These are phyloP conservation scores for Calonectria pseudoturangicola DNA, from an alignment of 2,329 filamentous ascomycete species.

Conservation along the genomic window DNA sequence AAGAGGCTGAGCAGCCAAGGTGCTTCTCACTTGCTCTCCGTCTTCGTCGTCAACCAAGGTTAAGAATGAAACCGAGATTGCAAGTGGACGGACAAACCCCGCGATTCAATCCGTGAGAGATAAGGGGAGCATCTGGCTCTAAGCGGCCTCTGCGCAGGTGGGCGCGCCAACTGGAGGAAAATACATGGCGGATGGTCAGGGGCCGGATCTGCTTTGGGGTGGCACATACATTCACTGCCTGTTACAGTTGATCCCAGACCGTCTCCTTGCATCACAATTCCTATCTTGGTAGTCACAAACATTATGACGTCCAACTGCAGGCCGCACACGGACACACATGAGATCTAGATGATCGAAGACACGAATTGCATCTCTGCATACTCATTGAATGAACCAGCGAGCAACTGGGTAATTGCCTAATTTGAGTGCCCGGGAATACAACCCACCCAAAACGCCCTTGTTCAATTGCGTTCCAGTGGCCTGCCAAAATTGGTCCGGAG, in stretches of 20 bases:
- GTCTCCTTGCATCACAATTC: conserved; percentile 29
- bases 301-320: conserved; percentile 10
- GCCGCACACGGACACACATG: conserved; percentile 6
- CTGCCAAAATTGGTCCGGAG: conserved; percentile 35
- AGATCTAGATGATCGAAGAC: conserved; percentile 14
- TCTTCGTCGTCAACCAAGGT: conserved; percentile 16
- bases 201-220: conserved; percentile 4
- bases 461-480: conserved; percentile 34
- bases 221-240: conserved; percentile 8
- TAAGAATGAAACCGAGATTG: conserved; percentile 30
- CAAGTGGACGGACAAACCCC: conserved; percentile 25
- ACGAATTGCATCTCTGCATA: conserved; percentile 11
- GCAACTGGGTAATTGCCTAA: conserved; percentile 6
- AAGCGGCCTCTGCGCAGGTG: conserved; percentile 6
- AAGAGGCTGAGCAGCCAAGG: neutral
- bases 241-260: conserved; percentile 14
- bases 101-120: conserved; percentile 18
- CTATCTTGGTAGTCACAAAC: conserved; percentile 11
- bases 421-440: conserved; percentile 20
- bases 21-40: neutral
- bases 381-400: conserved; percentile 2
- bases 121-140: conserved; percentile 17
- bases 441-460: conserved; percentile 16
- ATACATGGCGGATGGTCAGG: conserved; percentile 17
- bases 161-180: conserved; percentile 26